These are phyloP conservation scores for Exophiala mesophila DNA, from an alignment of 2,329 filamentous ascomycete genomes.

Conservation along the genomic window DNA sequence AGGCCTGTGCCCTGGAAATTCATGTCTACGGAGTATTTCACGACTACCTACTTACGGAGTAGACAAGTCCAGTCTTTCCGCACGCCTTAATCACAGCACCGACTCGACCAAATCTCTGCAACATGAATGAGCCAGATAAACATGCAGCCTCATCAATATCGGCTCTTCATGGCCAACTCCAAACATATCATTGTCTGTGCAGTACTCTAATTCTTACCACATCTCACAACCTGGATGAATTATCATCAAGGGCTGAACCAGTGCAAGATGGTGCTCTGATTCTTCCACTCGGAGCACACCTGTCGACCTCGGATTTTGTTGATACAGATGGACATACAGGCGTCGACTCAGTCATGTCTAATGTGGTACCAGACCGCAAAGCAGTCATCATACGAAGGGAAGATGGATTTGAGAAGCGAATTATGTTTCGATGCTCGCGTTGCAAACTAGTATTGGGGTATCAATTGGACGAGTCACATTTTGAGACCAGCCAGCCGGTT, in stretches of 20 bases:
- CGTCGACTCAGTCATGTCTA: constrained; percentile 37
- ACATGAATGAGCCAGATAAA: too few species aligned
- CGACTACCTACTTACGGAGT: too few species aligned
- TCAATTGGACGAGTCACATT: constrained; percentile 53
- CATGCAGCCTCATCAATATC: too few species aligned
- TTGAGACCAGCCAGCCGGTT: constrained; percentile 9
- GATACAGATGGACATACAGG: constrained; percentile 14
- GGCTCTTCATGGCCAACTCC: too few species aligned
- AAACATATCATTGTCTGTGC: constrained; percentile 60
- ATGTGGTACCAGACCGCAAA: constrained; percentile 47
- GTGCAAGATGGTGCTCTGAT: constrained; percentile 54
- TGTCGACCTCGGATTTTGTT: constrained; percentile 25
- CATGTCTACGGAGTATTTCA: too few species aligned
- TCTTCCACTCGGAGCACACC: constrained; percentile 44
- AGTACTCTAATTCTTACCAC: constrained; percentile 59
- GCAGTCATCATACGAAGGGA: constrained; percentile 50
- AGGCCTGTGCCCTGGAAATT: too few species aligned
- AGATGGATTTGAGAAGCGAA: constrained; percentile 65
- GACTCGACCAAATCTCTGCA: too few species aligned
- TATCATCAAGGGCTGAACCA: constrained; percentile 50
- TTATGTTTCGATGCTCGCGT: constrained; percentile 54
- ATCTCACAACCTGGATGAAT: constrained; percentile 47
- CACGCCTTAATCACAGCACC: too few species aligned
- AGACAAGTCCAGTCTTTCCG: too few species aligned
- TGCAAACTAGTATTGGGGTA: constrained; percentile 61